Evolutionary conservation across 495 filamentous ascomycete species (phyloP).

Genomic region (Penicillium soppii): DNA sequence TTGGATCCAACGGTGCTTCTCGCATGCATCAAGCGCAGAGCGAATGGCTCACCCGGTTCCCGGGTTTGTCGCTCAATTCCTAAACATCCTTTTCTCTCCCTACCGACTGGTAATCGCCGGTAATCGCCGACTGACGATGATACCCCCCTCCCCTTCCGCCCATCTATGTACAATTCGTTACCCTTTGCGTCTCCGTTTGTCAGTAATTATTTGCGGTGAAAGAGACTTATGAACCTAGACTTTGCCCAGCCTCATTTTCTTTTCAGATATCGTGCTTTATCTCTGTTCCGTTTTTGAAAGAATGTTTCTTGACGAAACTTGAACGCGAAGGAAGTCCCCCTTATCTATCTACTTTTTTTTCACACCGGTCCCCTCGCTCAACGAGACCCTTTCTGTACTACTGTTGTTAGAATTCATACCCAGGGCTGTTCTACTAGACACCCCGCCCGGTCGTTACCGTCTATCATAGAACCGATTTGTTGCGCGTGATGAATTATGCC

Average conservation of each 20-base stretch:
- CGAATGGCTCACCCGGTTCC: conserved; percentile 49
- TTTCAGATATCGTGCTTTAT: background rate
- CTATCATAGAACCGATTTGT: background rate
- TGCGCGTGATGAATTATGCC: conserved; percentile 6
- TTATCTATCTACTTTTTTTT: background rate
- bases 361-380: background rate
- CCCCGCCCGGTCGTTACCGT: conserved; percentile 5
- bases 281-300: background rate
- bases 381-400: conserved; percentile 3
- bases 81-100: conserved; percentile 15
- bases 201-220: background rate
- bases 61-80: conserved; percentile 52
- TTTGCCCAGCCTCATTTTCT: background rate
- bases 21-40: conserved; percentile 37
- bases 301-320: background rate
- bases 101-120: too few relatives aligned
- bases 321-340: background rate
- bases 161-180: conserved; percentile 18
- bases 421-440: conserved; percentile 1
- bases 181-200: background rate
- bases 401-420: conserved; percentile 16
- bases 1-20: conserved; percentile 24
- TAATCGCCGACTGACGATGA: too few relatives aligned
- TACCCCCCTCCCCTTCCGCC: background rate
- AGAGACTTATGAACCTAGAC: conserved; percentile 11